phyloP scores from a whole-genome alignment of 2,329 filamentous ascomycete species.

The Xylaria sp. region DNA sequence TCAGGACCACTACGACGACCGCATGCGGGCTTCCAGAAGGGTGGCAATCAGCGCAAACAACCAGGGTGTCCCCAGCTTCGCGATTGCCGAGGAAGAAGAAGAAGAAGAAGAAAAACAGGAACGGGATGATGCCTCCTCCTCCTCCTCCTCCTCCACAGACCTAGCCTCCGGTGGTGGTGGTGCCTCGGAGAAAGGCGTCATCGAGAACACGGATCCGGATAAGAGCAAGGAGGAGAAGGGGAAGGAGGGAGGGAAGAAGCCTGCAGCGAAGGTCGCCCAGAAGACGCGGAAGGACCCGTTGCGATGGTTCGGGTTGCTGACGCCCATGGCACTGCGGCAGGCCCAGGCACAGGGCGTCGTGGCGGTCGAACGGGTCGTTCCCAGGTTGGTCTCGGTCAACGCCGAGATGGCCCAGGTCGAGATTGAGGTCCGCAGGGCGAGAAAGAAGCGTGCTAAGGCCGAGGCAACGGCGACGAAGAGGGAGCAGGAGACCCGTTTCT shows the following conservation, averaged over 20 bases:
- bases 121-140: background rate
- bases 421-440: conserved; percentile 66
- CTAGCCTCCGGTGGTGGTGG: too few species aligned
- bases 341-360: conserved; percentile 63
- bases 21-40: conserved; percentile 65
- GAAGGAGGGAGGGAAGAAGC: conserved; percentile 23
- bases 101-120: too few species aligned
- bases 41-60: conserved; percentile 39
- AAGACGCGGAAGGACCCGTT: conserved; percentile 54
- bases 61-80: conserved; percentile 27
- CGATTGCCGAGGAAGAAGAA: conserved; percentile 17
- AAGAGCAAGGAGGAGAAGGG: background rate
- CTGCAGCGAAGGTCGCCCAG: background rate
- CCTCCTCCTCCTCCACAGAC: background rate
- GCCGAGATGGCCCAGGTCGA: conserved; percentile 67
- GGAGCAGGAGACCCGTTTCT: conserved; percentile 14
- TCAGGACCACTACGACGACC: conserved; percentile 70
- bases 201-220: conserved; percentile 6
- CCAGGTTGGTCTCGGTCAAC: conserved; percentile 58
- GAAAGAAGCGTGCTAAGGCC: conserved; percentile 57
- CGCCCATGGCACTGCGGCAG: conserved; percentile 54
- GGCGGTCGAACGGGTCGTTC: conserved; percentile 60
- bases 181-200: conserved; percentile 4
- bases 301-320: conserved; percentile 58
- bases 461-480: conserved; percentile 40